These are phyloP conservation scores for Mucor irregularis DNA, from an alignment of 371 early-diverging fungal species.

Conservation along the genomic window DNA sequence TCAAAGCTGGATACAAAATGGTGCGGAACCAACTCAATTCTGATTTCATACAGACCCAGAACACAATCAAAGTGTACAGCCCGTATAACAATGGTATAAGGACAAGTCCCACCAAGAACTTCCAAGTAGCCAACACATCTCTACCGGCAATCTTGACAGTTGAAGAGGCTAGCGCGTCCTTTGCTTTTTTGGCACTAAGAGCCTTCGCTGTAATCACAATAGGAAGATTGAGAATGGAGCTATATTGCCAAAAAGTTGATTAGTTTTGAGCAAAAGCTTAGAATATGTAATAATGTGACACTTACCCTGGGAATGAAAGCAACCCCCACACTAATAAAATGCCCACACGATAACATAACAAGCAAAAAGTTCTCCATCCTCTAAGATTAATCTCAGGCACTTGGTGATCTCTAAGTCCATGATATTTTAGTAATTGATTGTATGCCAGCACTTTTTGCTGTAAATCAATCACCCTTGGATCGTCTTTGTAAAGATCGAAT, in stretches of 20 bases:
- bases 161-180: slow-evolving; percentile 86
- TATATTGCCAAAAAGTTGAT: slow-evolving; percentile 18
- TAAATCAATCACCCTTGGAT: slow-evolving; percentile 78
- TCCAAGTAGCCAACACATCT: slow-evolving; percentile 97
- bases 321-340: slow-evolving; percentile 71
- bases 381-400: slow-evolving; percentile 81
- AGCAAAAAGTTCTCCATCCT: slow-evolving; percentile 67
- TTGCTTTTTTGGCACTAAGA: slow-evolving; percentile 78
- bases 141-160: slow-evolving; percentile 91
- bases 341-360: slow-evolving; percentile 67
- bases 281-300: background rate
- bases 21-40: slow-evolving; percentile 32
- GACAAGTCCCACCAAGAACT: slow-evolving; percentile 82
- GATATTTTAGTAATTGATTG: slow-evolving; percentile 84
- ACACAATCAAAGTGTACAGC: slow-evolving; percentile 63
- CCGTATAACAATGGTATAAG: slow-evolving; percentile 78
- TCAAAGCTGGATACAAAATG: slow-evolving; percentile 50
- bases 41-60: slow-evolving; percentile 47
- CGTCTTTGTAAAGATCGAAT: slow-evolving; percentile 76
- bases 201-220: slow-evolving; percentile 72
- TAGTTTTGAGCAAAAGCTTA: background rate
- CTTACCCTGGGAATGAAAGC: slow-evolving; percentile 86
- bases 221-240: slow-evolving; percentile 78
- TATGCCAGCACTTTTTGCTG: slow-evolving; percentile 80
- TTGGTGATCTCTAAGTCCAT: slow-evolving; percentile 96